Conservation (phyloP, 306 rosid species). For the Pyrus bretschneideri region DNA sequence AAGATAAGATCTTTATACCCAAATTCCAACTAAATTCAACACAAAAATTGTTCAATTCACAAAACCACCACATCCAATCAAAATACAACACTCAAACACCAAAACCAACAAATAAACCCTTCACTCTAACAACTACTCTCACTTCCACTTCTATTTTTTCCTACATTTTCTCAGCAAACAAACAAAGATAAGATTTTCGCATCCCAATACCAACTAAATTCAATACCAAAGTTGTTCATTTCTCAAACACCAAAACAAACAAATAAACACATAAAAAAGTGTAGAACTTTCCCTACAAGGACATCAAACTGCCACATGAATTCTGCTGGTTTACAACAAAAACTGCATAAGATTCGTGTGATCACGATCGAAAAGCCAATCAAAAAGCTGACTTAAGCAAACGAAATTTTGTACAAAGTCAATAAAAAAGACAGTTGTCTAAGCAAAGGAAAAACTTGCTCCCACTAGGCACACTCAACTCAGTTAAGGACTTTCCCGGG, state of each 20-base stretch:
- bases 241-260: not conserved
- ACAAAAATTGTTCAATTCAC: not conserved
- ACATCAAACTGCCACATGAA: not conserved
- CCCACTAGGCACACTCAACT: not conserved
- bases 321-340: not conserved
- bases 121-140: not conserved
- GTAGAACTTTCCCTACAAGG: not conserved
- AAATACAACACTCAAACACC: not conserved
- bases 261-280: not conserved
- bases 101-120: not conserved
- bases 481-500: not conserved
- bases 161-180: not conserved
- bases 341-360: not conserved
- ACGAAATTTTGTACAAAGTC: not conserved
- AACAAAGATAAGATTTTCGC: not conserved
- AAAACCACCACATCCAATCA: not conserved
- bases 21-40: not conserved
- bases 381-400: not conserved
- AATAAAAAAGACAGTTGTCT: not conserved
- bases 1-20: not conserved
- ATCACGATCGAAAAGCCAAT: not conserved
- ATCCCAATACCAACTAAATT: not conserved
- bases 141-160: not conserved
- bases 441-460: not conserved
- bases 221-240: not conserved